Percentiles rank a stretch among this genome's conserved stretches.
Evolutionary conservation across 1,284 basidiomycete genomes (phyloP).

Genomic region (Austropuccinia psidii): DNA sequence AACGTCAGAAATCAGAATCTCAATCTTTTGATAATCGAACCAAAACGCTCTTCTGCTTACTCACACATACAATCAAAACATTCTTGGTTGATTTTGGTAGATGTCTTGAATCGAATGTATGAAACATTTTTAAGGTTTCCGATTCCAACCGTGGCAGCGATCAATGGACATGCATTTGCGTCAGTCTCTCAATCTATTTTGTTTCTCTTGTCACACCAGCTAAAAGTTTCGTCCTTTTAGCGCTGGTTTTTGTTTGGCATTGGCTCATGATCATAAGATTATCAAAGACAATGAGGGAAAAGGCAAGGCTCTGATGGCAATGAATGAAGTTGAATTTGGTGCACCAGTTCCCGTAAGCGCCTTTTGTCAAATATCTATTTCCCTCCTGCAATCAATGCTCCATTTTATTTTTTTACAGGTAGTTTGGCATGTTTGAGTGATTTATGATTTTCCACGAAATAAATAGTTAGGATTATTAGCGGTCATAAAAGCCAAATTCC

Average conservation of each 20-base stretch:
- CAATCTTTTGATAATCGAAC: background rate
- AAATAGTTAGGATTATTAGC: slow-evolving; percentile 17
- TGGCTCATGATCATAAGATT: slow-evolving; percentile 42
- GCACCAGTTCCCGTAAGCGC: slow-evolving; percentile 10
- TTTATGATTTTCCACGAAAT: background rate
- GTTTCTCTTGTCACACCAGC: background rate
- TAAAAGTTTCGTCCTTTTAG: background rate
- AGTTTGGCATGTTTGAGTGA: background rate
- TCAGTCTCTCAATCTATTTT: background rate
- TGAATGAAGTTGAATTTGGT: slow-evolving; percentile 41
- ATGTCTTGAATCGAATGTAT: slow-evolving; percentile 33
- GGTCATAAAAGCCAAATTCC: slow-evolving; percentile 23
- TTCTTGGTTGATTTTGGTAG: background rate
- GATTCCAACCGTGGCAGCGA: slow-evolving; percentile 42
- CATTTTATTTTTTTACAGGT: background rate
- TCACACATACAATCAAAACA: background rate
- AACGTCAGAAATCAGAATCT: slow-evolving; percentile 3
- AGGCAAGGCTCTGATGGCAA: slow-evolving; percentile 39
- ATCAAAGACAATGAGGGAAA: slow-evolving; percentile 40
- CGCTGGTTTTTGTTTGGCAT: slow-evolving; percentile 42
- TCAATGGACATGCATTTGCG: slow-evolving; percentile 45
- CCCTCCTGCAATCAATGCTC: background rate
- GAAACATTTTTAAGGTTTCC: slow-evolving; percentile 42
- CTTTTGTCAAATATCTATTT: background rate
- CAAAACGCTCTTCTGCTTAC: background rate